Conservation (phyloP, 768 basidiomycete genomes). For the Lenzites betulinus region DNA sequence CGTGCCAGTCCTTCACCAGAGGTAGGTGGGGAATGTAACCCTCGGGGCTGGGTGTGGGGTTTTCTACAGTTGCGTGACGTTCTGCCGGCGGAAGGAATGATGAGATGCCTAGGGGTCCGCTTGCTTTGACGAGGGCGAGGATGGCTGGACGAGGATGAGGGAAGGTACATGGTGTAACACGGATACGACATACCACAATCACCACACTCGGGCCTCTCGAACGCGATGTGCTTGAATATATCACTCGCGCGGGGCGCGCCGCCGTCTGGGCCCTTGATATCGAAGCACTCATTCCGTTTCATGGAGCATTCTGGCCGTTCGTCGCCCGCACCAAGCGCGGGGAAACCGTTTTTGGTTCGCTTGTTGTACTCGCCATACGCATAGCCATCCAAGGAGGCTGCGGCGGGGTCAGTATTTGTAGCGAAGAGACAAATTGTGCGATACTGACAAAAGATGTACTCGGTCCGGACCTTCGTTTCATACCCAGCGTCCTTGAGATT, state of each 20-base stretch:
- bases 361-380: constrained; percentile 29
- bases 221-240: constrained; percentile 38
- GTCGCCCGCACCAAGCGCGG: constrained; percentile 11
- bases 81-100: constrained; percentile 37
- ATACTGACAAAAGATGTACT: constrained; percentile 25
- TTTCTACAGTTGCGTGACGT: not conserved
- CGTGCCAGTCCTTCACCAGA: constrained; percentile 24
- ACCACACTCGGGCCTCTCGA: constrained; percentile 36
- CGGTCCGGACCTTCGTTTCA: constrained; percentile 14
- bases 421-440: not conserved
- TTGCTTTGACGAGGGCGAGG: constrained; percentile 32
- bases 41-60: not conserved
- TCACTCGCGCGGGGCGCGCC: constrained; percentile 26
- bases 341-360: constrained; percentile 17
- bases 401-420: not conserved
- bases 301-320: constrained; percentile 20
- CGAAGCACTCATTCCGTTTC: constrained; percentile 27
- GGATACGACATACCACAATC: constrained; percentile 32
- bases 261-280: constrained; percentile 21
- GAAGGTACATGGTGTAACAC: too few species aligned
- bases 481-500: constrained; percentile 23
- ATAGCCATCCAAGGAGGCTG: constrained; percentile 38
- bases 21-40: constrained; percentile 25
- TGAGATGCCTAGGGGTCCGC: constrained; percentile 36
- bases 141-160: constrained; percentile 27